These are phyloP conservation scores for Solioccasus polychromus DNA, from an alignment of 768 basidiomycete species.

Conservation along the genomic window DNA sequence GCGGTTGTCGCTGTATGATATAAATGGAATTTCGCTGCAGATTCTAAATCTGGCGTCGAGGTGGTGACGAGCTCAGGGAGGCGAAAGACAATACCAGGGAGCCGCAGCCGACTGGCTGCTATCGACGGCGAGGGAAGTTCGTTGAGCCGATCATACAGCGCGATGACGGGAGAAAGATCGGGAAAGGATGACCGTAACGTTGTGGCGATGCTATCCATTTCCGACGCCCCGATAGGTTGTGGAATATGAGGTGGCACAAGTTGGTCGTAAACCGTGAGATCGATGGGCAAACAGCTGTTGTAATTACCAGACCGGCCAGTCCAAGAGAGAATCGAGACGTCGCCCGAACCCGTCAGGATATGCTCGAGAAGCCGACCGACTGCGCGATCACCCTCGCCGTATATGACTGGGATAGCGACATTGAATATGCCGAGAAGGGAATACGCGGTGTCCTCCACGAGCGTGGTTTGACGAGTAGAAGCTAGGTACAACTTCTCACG, in stretches of 20 bases:
- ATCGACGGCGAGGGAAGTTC: neutral
- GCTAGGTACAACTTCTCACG: too few species aligned
- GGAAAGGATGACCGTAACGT: slow-evolving; percentile 24
- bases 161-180: neutral
- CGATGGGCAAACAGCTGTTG: slow-evolving; percentile 8
- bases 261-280: neutral
- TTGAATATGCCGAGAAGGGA: too few species aligned
- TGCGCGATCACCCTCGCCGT: too few species aligned
- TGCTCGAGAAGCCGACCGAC: too few species aligned
- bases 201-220: neutral
- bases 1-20: slow-evolving; percentile 3
- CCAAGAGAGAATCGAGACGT: too few species aligned
- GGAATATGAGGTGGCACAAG: slow-evolving; percentile 1
- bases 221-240: neutral
- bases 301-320: slow-evolving; percentile 40
- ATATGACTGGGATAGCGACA: too few species aligned
- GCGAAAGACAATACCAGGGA: slow-evolving; percentile 4
- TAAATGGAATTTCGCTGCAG: neutral
- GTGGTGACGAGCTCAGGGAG: neutral
- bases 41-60: too few species aligned
- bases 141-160: neutral
- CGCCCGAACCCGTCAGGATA: slow-evolving; percentile 49
- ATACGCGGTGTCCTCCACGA: too few species aligned
- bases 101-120: neutral
- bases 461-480: too few species aligned